Percentiles rank a stretch among this genome's conserved stretches.
These are phyloP conservation scores for Globisporangium cederbergense DNA, from an alignment of 352 stramenopile genomes.

Conservation along the genomic window DNA sequence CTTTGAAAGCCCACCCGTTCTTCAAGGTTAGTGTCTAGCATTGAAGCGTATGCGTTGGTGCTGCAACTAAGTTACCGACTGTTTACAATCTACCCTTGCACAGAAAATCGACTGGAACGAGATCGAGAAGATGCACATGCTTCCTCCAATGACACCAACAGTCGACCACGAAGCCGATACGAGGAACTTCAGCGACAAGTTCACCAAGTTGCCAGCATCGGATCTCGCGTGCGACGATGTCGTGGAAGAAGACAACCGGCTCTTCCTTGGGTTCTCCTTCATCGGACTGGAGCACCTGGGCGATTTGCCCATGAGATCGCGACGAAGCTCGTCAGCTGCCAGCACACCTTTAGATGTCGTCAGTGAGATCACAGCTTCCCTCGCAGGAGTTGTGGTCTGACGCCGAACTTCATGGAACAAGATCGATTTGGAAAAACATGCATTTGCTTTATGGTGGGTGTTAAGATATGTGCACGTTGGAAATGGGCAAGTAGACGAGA, in stretches of 20 bases:
- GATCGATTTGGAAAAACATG: slow-evolving; percentile 9
- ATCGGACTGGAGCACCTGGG: slow-evolving; percentile 41
- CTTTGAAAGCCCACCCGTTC: slow-evolving; percentile 93
- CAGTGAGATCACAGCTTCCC: slow-evolving; percentile 2
- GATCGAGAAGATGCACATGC: slow-evolving; percentile 87
- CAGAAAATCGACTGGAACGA: slow-evolving; percentile 90
- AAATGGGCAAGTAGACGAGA: slow-evolving; percentile 8
- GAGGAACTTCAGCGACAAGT: slow-evolving; percentile 94
- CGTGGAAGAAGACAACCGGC: slow-evolving; percentile 43
- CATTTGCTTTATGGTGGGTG: slow-evolving; percentile 7
- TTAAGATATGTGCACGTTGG: slow-evolving; percentile 14
- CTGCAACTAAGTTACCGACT: neutral
- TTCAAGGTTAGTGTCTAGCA: slow-evolving; percentile 74
- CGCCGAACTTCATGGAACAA: neutral
- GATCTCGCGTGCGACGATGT: slow-evolving; percentile 61
- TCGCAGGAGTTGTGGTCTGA: slow-evolving; percentile 4
- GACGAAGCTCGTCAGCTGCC: slow-evolving; percentile 6
- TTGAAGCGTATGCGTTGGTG: neutral
- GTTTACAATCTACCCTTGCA: neutral
- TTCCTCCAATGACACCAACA: slow-evolving; percentile 86
- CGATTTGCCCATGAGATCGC: slow-evolving; percentile 13
- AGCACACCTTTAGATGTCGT: slow-evolving; percentile 2
- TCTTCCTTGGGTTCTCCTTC: slow-evolving; percentile 81
- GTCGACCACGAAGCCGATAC: slow-evolving; percentile 90
- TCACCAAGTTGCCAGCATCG: slow-evolving; percentile 64